Evolutionary conservation across 129 eudicot species (phyloP).

Genomic region (Flaveria ramosissima): DNA sequence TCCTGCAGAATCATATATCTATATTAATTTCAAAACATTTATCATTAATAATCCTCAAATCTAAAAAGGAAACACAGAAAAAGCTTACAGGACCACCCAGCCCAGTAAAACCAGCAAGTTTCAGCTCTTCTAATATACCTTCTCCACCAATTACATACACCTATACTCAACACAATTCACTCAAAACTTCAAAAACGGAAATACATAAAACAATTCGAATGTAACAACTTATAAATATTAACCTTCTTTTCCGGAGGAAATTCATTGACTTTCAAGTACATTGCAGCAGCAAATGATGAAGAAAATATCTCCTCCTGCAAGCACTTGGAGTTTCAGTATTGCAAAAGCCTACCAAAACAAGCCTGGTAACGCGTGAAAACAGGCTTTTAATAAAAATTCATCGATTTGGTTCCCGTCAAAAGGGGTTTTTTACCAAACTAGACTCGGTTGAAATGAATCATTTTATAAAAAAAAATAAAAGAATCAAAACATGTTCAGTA

Average conservation of each 20-base stretch:
- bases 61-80: background rate
- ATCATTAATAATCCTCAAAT: background rate
- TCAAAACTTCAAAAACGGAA: background rate
- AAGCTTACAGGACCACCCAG: slow-evolving; percentile 86
- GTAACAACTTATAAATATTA: background rate
- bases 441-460: background rate
- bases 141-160: slow-evolving; percentile 94
- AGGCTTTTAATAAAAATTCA: too few relatives aligned
- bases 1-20: slow-evolving; percentile 52
- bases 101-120: slow-evolving; percentile 87
- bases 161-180: slow-evolving; percentile 29
- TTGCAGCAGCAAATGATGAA: slow-evolving; percentile 87
- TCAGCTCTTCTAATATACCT: slow-evolving; percentile 86
- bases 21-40: background rate
- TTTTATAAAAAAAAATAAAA: too few relatives aligned
- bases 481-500: too few relatives aligned
- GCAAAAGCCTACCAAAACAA: background rate
- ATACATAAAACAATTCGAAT: too few relatives aligned
- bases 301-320: slow-evolving; percentile 92
- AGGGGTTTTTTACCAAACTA: background rate
- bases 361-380: too few relatives aligned
- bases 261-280: slow-evolving; percentile 70
- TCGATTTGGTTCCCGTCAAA: background rate
- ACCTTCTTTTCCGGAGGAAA: slow-evolving; percentile 88
- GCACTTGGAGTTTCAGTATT: slow-evolving; percentile 9